Evolutionary conservation across 2,329 filamentous ascomycete genomes (phyloP), one percentile per base, ranked within the genome.

Genomic region (Paecilomyces variotii): DNA sequence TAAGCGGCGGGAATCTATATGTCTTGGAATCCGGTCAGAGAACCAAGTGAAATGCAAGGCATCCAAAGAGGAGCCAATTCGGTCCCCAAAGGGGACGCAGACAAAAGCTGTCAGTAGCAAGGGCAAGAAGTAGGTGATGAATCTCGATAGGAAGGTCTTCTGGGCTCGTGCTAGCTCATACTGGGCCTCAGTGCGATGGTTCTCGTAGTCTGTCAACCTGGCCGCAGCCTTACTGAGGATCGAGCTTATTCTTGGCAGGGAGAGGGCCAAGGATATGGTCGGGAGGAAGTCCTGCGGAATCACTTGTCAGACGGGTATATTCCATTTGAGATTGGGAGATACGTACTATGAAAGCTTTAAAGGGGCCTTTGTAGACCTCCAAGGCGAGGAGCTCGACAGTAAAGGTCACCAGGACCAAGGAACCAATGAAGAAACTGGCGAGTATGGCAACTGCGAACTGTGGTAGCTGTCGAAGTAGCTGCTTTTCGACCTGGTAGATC

Each of bases 111-210:
- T 97, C 19, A 97, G 82, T 69, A 96, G 87, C n/a, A 95, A 87
- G 0, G 91, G 89, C 56, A 96, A 85, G 72, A 97, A 97, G 0
- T 92, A 96, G 4, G 91, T 96, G 75, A 97, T 93, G 75, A 97
- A 96, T 78, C 97, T 96, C 68, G 97, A 84, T 12, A 97, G 86
- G 68, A 99, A 97, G 34, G 96, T 88, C 79, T 99, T 99, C 59
- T 90, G 87, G 0, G 94, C 90, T 70, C 96, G 84, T 1, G 92
- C 89, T 24, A 89, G 85, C 60, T 96, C 86, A 67, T 96, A 89
- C 12, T 87, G 87, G 64, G 92, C 90, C 59, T 89, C 83, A 0
- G 91, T 97, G 66, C 92, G 89, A 72, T 97, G 96, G 70, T 99
- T 99, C 70, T 99, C 94, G 64, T 86, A 86, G 12, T 91, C 81